These are phyloP conservation scores for Phytophthora brassicae DNA, from an alignment of 352 stramenopile species.

Conservation along the genomic window DNA sequence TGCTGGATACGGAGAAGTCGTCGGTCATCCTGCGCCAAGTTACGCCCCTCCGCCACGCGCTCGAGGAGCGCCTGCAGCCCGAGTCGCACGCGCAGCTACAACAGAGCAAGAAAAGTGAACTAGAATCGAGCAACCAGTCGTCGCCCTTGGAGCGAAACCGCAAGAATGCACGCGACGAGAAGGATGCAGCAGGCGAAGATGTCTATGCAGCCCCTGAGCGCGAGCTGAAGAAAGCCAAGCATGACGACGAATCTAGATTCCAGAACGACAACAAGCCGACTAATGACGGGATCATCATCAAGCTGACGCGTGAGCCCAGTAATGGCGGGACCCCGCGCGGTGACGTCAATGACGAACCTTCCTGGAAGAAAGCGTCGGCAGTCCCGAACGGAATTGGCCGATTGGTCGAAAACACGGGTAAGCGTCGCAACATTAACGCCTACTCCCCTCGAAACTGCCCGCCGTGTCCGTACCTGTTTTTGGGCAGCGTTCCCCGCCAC, in stretches of 20 bases:
- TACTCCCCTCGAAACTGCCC: conserved; percentile 47
- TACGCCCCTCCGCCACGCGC: conserved; percentile 49
- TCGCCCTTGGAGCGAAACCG: conserved; percentile 20
- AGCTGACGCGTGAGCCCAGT: conserved; percentile 28
- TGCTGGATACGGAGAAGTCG: conserved; percentile 53
- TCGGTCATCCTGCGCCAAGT: conserved; percentile 65
- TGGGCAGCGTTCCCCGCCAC: conserved; percentile 62
- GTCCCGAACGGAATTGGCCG: conserved; percentile 14
- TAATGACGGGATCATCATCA: conserved; percentile 25
- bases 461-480: conserved; percentile 68
- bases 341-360: conserved; percentile 11
- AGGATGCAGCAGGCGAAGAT: conserved; percentile 1
- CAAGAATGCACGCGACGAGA: conserved; percentile 33
- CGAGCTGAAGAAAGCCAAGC: conserved; percentile 36
- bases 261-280: conserved; percentile 6
- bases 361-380: conserved; percentile 18
- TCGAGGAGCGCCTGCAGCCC: conserved; percentile 39
- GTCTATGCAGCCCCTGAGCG: conserved; percentile 16
- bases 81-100: neutral
- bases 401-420: conserved; percentile 24
- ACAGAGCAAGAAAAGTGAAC: conserved; percentile 1
- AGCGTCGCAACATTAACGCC: conserved; percentile 22
- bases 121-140: conserved; percentile 4
- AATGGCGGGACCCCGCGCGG: neutral
- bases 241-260: conserved; percentile 11